These are phyloP conservation scores for Crithidia thermophila DNA, from an alignment of 208 protist species.

Conservation along the genomic window DNA sequence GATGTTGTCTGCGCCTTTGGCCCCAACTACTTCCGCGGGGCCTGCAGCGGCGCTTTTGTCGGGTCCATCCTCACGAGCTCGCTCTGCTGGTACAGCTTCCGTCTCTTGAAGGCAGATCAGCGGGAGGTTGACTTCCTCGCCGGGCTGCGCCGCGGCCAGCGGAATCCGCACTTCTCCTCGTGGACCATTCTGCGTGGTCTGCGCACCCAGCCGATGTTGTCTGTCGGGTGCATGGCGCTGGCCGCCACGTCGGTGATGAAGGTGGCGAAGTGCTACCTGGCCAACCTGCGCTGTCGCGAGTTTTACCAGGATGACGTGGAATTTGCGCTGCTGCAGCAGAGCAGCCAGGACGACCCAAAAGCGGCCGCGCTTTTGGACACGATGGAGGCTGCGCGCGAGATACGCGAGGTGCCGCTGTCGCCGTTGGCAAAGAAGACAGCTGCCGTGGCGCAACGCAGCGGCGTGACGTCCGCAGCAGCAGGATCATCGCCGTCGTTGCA, in stretches of 20 bases:
- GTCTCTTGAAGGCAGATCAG: constrained; percentile 56
- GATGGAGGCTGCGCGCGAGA: not conserved
- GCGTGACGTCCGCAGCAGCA: no score
- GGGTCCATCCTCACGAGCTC: constrained; percentile 47
- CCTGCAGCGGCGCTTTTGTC: constrained; percentile 45
- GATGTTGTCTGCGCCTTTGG: constrained; percentile 78
- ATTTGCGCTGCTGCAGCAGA: constrained; percentile 47
- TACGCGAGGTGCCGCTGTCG: not conserved
- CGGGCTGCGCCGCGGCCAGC: constrained; percentile 38
- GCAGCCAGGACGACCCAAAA: constrained; percentile 24
- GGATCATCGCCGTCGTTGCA: not conserved
- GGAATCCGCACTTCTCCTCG: constrained; percentile 40
- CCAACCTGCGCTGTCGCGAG: constrained; percentile 70
- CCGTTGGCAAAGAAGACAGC: constrained; percentile 5
- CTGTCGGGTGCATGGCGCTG: constrained; percentile 68
- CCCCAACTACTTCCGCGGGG: constrained; percentile 76
- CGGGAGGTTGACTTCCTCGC: constrained; percentile 43
- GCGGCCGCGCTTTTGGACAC: constrained; percentile 9
- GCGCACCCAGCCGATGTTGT: constrained; percentile 74
- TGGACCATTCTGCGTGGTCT: constrained; percentile 67
- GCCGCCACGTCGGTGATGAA: constrained; percentile 68
- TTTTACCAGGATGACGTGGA: constrained; percentile 78
- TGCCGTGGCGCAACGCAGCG: constrained; percentile 9
- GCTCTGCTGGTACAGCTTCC: constrained; percentile 44
- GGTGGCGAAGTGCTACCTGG: constrained; percentile 63